Percentiles rank a stretch among this genome's conserved stretches.
These are phyloP conservation scores for Nakazawaea holstii DNA, from an alignment of 805 yeast species.

Conservation along the genomic window DNA sequence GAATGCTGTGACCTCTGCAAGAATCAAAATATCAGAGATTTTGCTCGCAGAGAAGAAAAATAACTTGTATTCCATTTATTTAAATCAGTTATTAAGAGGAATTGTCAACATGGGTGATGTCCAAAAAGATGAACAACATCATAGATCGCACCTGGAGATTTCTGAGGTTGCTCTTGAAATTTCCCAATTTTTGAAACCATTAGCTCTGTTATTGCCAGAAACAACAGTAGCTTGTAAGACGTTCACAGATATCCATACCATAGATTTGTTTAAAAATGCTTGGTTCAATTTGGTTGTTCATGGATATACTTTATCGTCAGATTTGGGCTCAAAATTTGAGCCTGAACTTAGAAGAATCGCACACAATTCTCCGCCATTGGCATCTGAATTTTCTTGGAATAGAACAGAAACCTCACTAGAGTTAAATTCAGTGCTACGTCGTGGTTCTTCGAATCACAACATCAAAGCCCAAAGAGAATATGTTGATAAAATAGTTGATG, in stretches of 20 bases:
- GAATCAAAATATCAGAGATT: constrained; percentile 37
- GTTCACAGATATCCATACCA: constrained; percentile 40
- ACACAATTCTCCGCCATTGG: constrained; percentile 80
- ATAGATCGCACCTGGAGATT: constrained; percentile 71
- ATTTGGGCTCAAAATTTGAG: constrained; percentile 41
- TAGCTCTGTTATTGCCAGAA: constrained; percentile 69
- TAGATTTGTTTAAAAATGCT: constrained; percentile 70
- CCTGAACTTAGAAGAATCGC: constrained; percentile 66
- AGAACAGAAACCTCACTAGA: constrained; percentile 90
- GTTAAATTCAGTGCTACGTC: constrained; percentile 80
- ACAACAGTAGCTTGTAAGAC: constrained; percentile 26
- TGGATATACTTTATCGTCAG: constrained; percentile 68
- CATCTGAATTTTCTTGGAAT: constrained; percentile 73
- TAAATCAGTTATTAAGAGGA: constrained; percentile 59
- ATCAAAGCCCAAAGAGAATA: constrained; percentile 69
- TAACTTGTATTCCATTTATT: constrained; percentile 43
- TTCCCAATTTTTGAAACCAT: constrained; percentile 58
- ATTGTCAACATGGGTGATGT: constrained; percentile 79
- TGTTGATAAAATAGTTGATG: constrained; percentile 42
- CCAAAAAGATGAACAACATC: constrained; percentile 60
- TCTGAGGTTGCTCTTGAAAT: constrained; percentile 67
- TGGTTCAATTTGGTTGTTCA: constrained; percentile 95
- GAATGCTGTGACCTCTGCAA: constrained; percentile 42
- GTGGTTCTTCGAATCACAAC: constrained; percentile 83
- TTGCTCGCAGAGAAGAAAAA: constrained; percentile 29